These are phyloP conservation scores for Saturnispora gosingensis DNA, from an alignment of 805 yeast species.

Conservation along the genomic window DNA sequence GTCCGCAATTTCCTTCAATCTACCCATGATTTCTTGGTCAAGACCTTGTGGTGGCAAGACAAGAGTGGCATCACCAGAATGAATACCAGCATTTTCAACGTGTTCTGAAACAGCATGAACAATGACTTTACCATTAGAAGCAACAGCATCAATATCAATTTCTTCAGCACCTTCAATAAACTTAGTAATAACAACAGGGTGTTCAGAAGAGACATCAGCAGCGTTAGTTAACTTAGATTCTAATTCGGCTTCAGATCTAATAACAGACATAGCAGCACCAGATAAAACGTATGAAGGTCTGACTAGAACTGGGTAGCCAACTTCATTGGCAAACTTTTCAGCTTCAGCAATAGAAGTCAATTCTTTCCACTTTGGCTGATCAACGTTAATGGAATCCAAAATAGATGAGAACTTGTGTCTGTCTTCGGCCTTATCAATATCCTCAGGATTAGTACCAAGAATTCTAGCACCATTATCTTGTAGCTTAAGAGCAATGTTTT, in stretches of 20 bases:
- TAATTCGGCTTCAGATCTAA: conserved; percentile 68
- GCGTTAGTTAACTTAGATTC: conserved; percentile 79
- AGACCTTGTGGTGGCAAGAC: conserved; percentile 96
- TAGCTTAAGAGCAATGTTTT: conserved; percentile 83
- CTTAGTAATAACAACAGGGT: conserved; percentile 95
- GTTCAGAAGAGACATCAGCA: conserved; percentile 86
- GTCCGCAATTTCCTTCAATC: conserved; percentile 93
- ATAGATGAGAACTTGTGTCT: conserved; percentile 96
- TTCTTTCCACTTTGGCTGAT: conserved; percentile 98
- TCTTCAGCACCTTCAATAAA: conserved; percentile 94
- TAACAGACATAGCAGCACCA: conserved; percentile 98
- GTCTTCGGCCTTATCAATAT: conserved; percentile 95
- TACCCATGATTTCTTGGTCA: conserved; percentile 79
- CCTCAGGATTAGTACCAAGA: conserved; percentile 89
- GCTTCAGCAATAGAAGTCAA: conserved; percentile 82
- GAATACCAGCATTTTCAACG: conserved; percentile 98
- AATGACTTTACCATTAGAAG: conserved; percentile 74
- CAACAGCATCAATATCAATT: conserved; percentile 96
- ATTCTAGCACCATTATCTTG: conserved; percentile 80
- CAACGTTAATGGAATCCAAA: conserved; percentile 84
- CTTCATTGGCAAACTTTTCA: conserved; percentile 70
- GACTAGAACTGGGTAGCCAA: conserved; percentile 90
- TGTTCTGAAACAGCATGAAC: conserved; percentile 97
- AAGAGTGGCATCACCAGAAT: conserved; percentile 97
- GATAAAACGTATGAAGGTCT: conserved; percentile 96